These are phyloP conservation scores for Cyanodermella asteris DNA, from an alignment of 2,329 filamentous ascomycete genomes.

Conservation along the genomic window DNA sequence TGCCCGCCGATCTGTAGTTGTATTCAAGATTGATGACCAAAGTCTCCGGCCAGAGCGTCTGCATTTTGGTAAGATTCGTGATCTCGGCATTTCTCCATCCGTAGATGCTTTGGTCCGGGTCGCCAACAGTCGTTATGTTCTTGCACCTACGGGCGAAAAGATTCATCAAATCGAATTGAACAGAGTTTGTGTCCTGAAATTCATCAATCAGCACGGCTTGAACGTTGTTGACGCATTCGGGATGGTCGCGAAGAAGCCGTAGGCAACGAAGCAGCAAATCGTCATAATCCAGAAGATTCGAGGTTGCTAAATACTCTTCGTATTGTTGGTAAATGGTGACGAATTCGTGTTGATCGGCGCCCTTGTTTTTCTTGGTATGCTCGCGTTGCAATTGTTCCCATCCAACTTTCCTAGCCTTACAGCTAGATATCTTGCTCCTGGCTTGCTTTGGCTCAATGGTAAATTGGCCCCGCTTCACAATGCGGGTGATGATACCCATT, in stretches of 20 bases:
- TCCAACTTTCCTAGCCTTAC: conserved; percentile 34
- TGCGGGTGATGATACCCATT: conserved; percentile 55
- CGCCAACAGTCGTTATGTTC: conserved; percentile 83
- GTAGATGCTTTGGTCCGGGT: conserved; percentile 96
- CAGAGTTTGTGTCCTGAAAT: conserved; percentile 89
- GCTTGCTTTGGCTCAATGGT: conserved; percentile 47
- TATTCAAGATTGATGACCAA: conserved; percentile 72
- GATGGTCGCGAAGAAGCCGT: conserved; percentile 50
- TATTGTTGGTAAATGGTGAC: conserved; percentile 51
- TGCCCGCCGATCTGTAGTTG: conserved; percentile 80
- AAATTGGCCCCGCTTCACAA: conserved; percentile 52
- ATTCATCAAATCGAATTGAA: conserved; percentile 88
- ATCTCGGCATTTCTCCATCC: conserved; percentile 87
- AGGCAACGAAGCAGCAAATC: conserved; percentile 71
- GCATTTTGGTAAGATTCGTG: conserved; percentile 62
- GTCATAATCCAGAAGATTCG: conserved; percentile 83
- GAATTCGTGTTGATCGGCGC: conserved; percentile 40
- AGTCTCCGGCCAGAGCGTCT: conserved; percentile 53
- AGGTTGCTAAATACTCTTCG: conserved; percentile 47
- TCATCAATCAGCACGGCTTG: conserved; percentile 87
- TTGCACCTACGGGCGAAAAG: conserved; percentile 52
- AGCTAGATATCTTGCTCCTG: conserved; percentile 49
- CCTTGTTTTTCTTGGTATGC: conserved; percentile 14
- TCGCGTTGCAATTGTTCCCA: conserved; percentile 16
- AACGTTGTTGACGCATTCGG: conserved; percentile 69